Base-by-base conservation (phyloP, 176 grass and related monocot genomes). In the Thalia dealbata region DNA sequence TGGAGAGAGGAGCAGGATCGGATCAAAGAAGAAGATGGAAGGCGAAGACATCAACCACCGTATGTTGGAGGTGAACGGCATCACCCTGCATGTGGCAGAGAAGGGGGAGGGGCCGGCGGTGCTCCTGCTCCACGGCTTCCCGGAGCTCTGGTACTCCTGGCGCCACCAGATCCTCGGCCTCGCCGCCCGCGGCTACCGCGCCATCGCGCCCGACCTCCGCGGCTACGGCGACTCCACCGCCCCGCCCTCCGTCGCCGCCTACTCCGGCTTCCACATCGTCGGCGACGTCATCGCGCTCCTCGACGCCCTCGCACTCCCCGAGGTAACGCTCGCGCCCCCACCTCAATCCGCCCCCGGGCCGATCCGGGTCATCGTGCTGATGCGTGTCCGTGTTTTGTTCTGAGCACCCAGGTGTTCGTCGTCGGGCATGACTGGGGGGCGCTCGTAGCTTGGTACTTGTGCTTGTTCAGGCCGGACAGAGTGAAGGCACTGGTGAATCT, bases 351-450 rank as follows among this genome's bases (percentile, higher is more conserved):
- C 32, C 4, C 32, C 5, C 6, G 45, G 45, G 11, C 1, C 6
- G 11, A 48, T 48, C 45, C 45, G 11, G 11, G 11, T 48, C 11
- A 48, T 10, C 11, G 6, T 48, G 45, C 45, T 48, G 45, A 48
- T 9, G 6, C 10, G 11, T 48, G 45, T 48, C 11, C 11, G 45
- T 2, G 45, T 48, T 48, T 48, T 48, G 45, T 48, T 48, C 7
- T 58, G 54, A n/a, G 43, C 7, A 26, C 6, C 6, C 16, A 77
- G 75, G 75, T 77, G 28, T 68, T 68, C 14, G 77, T 96, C 42
- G 91, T 96, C 25, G 91, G 87, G 46, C 88, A 95, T 60, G 91
- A 90, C 55, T 96, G 85, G 88, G 91, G 91, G 66, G 88, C 91
- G 12, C 64, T 88, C 72, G 60, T 96, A 55, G 75, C 91, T 42